These are phyloP conservation scores for Tylopilus felleus DNA, from an alignment of 768 basidiomycete genomes.

Conservation along the genomic window DNA sequence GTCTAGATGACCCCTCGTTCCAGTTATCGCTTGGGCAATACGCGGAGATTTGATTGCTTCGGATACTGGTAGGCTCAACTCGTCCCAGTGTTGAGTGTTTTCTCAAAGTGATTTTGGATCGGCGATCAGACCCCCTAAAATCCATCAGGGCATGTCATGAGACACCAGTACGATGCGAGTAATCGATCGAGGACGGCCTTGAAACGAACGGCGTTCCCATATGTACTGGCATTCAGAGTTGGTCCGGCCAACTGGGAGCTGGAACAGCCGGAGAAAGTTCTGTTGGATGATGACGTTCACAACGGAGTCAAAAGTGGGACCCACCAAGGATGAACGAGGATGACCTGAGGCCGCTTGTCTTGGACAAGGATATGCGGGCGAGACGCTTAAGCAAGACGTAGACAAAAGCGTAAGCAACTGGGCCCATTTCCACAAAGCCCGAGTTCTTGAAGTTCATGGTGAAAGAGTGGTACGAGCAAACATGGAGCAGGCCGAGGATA, in stretches of 20 bases:
- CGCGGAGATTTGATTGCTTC: conserved; percentile 32
- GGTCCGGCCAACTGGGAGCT: conserved; percentile 17
- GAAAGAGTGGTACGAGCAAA: not conserved
- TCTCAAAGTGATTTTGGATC: conserved; percentile 45
- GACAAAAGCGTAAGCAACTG: conserved; percentile 7
- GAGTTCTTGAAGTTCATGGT: conserved; percentile 16
- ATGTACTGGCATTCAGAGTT: conserved; percentile 31
- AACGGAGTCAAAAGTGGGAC: conserved; percentile 13
- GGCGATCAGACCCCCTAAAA: conserved; percentile 37
- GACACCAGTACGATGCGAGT: not conserved
- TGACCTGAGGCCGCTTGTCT: conserved; percentile 18
- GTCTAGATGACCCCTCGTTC: conserved; percentile 33
- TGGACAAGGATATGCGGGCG: conserved; percentile 7
- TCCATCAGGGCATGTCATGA: conserved; percentile 5
- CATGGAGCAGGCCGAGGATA: too few species aligned
- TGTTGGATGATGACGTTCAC: conserved; percentile 23
- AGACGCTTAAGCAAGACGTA: not conserved
- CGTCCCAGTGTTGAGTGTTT: conserved; percentile 41
- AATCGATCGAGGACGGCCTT: conserved; percentile 16
- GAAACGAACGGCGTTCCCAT: conserved; percentile 28
- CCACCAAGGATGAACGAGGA: conserved; percentile 18
- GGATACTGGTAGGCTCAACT: conserved; percentile 41
- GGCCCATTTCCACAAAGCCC: not conserved
- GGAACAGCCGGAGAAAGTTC: conserved; percentile 26
- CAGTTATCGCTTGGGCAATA: conserved; percentile 18